Conservation (phyloP, 768 basidiomycete genomes). For the Dentipellis sp. region DNA sequence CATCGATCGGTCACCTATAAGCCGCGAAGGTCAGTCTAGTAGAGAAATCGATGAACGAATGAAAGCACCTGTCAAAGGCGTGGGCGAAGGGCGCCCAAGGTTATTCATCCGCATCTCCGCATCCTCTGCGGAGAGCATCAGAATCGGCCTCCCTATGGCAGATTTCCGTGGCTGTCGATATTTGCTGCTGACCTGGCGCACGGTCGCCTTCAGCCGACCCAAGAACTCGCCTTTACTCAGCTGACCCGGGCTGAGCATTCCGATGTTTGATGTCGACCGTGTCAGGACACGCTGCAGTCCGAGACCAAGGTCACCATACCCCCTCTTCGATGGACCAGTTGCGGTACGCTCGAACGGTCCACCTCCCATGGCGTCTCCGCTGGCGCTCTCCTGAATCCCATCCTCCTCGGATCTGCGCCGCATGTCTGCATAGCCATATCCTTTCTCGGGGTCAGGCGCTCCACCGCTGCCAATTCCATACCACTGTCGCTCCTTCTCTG, state of each 20-base stretch:
- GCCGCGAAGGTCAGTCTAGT: slow-evolving; percentile 33
- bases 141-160: slow-evolving; percentile 52
- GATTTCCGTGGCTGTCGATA: slow-evolving; percentile 28
- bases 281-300: slow-evolving; percentile 38
- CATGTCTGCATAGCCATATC: slow-evolving; percentile 24
- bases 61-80: slow-evolving; percentile 10
- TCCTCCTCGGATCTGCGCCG: background rate
- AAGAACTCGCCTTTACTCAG: slow-evolving; percentile 69
- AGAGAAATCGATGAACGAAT: slow-evolving; percentile 9
- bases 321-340: slow-evolving; percentile 14
- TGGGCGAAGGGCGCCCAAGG: background rate
- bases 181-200: slow-evolving; percentile 61
- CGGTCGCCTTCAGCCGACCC: slow-evolving; percentile 50
- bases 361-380: background rate
- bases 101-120: slow-evolving; percentile 4
- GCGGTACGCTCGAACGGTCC: background rate
- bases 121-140: slow-evolving; percentile 19
- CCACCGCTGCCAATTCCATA: slow-evolving; percentile 42
- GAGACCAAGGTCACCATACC: slow-evolving; percentile 30
- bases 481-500: slow-evolving; percentile 60
- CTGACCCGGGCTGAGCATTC: slow-evolving; percentile 34
- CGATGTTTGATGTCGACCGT: slow-evolving; percentile 17
- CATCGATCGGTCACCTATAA: slow-evolving; percentile 53
- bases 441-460: slow-evolving; percentile 18
- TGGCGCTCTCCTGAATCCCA: background rate